A percentile compares a stretch with the other conserved stretches of the same genome.
Conservation (phyloP, 176 grass and related monocot species). For the Oryza meyeriana region DNA sequence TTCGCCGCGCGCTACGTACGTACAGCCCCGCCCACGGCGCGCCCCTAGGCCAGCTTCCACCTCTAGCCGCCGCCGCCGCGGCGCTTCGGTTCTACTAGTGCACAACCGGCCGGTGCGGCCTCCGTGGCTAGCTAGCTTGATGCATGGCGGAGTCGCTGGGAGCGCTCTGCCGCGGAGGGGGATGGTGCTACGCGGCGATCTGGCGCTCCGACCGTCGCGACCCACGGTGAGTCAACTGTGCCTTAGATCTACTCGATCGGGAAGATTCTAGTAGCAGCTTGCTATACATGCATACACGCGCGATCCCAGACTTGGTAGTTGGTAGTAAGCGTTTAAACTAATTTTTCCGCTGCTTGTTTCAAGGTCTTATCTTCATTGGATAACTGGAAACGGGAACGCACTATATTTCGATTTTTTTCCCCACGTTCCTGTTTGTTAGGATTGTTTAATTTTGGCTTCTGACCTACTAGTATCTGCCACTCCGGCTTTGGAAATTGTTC, state of each 20-base stretch:
- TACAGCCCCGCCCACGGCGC: neutral
- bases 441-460: neutral
- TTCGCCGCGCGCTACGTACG: neutral
- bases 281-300: neutral
- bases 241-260: neutral
- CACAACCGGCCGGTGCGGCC: neutral
- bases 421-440: neutral
- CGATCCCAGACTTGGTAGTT: neutral
- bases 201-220: conserved; percentile 78
- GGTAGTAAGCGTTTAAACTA: neutral
- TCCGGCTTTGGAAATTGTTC: neutral
- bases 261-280: neutral
- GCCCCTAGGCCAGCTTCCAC: no score
- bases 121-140: neutral
- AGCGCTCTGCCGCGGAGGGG: conserved; percentile 60
- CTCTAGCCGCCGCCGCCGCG: no score
- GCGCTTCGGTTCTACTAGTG: neutral
- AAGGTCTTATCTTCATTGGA: no score
- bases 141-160: conserved; percentile 56
- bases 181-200: conserved; percentile 87
- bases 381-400: no score
- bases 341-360: neutral
- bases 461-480: neutral
- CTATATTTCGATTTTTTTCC: neutral
- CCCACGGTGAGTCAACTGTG: conserved; percentile 39